Evolutionary conservation across 345 rosid species (phyloP).

Genomic region (Pistacia vera): DNA sequence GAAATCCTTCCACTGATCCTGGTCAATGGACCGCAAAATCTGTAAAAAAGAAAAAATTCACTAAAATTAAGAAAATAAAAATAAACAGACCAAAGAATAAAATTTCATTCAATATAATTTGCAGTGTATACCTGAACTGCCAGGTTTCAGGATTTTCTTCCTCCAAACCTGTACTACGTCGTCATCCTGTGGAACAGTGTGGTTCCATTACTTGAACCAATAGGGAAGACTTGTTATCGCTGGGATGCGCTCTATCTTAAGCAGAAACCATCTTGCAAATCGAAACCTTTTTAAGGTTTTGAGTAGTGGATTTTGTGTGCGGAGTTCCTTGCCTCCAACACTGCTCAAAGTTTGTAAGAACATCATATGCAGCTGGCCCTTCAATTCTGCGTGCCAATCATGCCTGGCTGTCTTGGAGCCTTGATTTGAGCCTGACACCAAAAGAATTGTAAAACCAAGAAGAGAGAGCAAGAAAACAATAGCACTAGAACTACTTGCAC

Average conservation of each 20-base stretch:
- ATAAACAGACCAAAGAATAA: neutral
- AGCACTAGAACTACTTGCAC: slow-evolving; percentile 17
- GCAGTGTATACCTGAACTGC: slow-evolving; percentile 75
- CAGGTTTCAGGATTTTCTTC: slow-evolving; percentile 73
- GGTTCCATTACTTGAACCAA: slow-evolving; percentile 32
- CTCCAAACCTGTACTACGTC: slow-evolving; percentile 45
- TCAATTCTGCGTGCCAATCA: slow-evolving; percentile 88
- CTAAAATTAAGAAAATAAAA: neutral
- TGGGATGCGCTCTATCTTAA: slow-evolving; percentile 84
- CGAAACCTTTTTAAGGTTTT: slow-evolving; percentile 50
- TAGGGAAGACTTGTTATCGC: slow-evolving; percentile 74
- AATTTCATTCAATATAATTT: neutral
- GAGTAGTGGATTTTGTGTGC: slow-evolving; percentile 72
- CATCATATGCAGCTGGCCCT: slow-evolving; percentile 96
- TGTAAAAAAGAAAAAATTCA: no score
- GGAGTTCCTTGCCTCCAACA: slow-evolving; percentile 86
- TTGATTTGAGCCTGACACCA: slow-evolving; percentile 51
- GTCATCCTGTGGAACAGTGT: slow-evolving; percentile 59
- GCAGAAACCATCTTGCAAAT: slow-evolving; percentile 74
- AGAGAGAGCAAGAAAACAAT: slow-evolving; percentile 6
- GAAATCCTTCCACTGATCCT: no score
- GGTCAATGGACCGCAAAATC: no score
- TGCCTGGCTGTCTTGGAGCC: slow-evolving; percentile 99
- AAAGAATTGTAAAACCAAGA: neutral
- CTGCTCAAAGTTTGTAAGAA: slow-evolving; percentile 95